Base-by-base conservation (phyloP, 768 basidiomycete species). In the Dentipellis sp. region DNA sequence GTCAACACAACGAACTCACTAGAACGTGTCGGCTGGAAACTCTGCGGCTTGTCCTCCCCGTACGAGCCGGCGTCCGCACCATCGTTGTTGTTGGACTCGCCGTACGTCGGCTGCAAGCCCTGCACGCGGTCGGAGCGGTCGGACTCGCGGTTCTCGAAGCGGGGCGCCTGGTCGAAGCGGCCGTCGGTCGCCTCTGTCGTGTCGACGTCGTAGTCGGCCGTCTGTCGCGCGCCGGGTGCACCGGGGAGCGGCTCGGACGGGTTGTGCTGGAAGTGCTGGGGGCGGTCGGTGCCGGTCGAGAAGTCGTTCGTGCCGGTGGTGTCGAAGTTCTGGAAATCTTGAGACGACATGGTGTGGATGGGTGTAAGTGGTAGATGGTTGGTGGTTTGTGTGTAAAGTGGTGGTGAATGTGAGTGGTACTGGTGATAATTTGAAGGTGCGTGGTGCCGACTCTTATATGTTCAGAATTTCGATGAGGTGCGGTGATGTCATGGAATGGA, bases 171-270 rank as follows among this genome's bases (percentile, higher is more conserved):
- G 17, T 34, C 52, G 54, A 56, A 62, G 61, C 55, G 54, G 60
- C 56, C 61, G 49, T 52, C 52, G 52, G 61, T 49, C 61, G 69
- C 61, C 54, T 76, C 73, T 52, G 75, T 73, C 3, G 68, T 69
- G 12, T 70, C 69, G 0, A 74, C 63, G 53, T 61, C 67, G 66
- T 78, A 79, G 62, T 78, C 74, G 7, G 63, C 57, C 19, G 68
- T 56, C 1, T 65, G 61, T 3, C 62, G 59, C 16, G 48, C 62
- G 19, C 68, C 68, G 19, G 58, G 67, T 0, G 74, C 66, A 16
- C 74, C 74, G 8, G 80, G 79, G 36, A 81, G 75, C 23, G 74
- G 73, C 45, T 82, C 79, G 23, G 71, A 69, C n/a, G 71, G 63
- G 36, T 69, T 62, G 67, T 84, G 82, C 46, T 76, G 60, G 53